Evolutionary conservation across 768 basidiomycete genomes (phyloP).

Genomic region (Boletus vinaceobasis): DNA sequence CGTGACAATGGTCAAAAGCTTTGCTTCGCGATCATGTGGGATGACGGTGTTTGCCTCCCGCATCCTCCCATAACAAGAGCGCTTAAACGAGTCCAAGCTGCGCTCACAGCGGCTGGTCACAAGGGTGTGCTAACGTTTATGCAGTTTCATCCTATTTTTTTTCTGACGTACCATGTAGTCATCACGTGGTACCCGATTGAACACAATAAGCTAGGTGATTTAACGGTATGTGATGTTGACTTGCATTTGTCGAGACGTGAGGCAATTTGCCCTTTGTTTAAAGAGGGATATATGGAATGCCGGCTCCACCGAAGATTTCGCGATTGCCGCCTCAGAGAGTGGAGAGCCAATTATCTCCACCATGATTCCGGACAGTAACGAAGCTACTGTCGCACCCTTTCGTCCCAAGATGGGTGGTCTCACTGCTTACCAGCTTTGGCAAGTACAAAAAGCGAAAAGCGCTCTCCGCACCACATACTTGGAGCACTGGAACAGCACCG

Average conservation of each 20-base stretch:
- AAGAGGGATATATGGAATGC: constrained; percentile 44
- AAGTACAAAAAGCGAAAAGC: constrained; percentile 48
- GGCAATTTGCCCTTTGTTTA: background rate
- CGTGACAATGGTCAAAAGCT: constrained; percentile 51
- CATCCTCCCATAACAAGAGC: constrained; percentile 65
- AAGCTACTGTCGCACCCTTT: constrained; percentile 21
- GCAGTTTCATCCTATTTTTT: background rate
- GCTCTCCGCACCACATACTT: constrained; percentile 55
- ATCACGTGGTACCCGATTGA: constrained; percentile 65
- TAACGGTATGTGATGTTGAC: constrained; percentile 37
- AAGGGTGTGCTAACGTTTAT: constrained; percentile 40
- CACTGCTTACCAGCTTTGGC: constrained; percentile 66
- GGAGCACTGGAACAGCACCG: constrained; percentile 59
- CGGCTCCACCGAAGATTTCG: constrained; percentile 48
- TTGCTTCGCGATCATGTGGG: constrained; percentile 63
- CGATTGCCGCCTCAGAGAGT: constrained; percentile 31
- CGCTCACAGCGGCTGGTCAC: constrained; percentile 61
- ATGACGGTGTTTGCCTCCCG: constrained; percentile 58
- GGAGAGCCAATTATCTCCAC: constrained; percentile 56
- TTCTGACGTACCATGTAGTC: constrained; percentile 38
- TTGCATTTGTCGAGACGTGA: background rate
- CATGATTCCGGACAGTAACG: constrained; percentile 38
- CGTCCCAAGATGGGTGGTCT: constrained; percentile 28
- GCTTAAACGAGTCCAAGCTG: constrained; percentile 51
- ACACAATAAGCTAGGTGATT: constrained; percentile 44